Base-by-base conservation (phyloP, 768 basidiomycete species). In the Hygrocybe punicea region DNA sequence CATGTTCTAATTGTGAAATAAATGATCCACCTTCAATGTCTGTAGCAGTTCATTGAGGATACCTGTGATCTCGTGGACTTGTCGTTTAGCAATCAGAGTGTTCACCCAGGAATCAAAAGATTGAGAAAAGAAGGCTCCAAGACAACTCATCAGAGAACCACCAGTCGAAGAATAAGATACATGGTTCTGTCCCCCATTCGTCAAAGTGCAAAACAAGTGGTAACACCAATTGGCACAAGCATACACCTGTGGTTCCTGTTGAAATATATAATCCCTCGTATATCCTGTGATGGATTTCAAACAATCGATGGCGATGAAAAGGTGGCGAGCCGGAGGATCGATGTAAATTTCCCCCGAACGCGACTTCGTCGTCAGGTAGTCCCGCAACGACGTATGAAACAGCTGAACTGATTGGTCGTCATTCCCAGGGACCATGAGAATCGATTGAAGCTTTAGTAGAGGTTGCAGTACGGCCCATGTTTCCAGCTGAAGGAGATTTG, bases 301-400 rank as follows among this genome's bases (percentile, higher is more conserved):
- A 17, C 51, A 52, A 36, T 52, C 51, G 17, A 39, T 19, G 4
- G 51, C 51, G 17, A 39, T 52, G 36, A 13, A 39, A 21, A 52
- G 35, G 37, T 52, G 51, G 34, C 29, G 29, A 39, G 36, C 2
- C 1, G 48, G 6, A 5, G 56, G 62, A 49, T 74, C 66, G 44
- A 73, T 64, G 24, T 63, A 71, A 23, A 69, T 64, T 10, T 60
- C 63, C 3, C 61, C 60, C 39, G 72, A 73, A 8, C 73, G 65
- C 23, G 62, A 56, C 44, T 24, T 56, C 46, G 73, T 65, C 23
- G 67, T 68, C 36, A 74, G 60, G 40, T 72, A 74, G 51, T 74
- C 73, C 4, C 58, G 60, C 19, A 74, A 70, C 25, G 72, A 72
- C 0, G 71, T 65, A 53, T 73, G 72, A 58, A 67, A 64, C 2